These are phyloP conservation scores for Ophiosphaerella herpotricha DNA, from an alignment of 2,329 filamentous ascomycete genomes.

Conservation along the genomic window DNA sequence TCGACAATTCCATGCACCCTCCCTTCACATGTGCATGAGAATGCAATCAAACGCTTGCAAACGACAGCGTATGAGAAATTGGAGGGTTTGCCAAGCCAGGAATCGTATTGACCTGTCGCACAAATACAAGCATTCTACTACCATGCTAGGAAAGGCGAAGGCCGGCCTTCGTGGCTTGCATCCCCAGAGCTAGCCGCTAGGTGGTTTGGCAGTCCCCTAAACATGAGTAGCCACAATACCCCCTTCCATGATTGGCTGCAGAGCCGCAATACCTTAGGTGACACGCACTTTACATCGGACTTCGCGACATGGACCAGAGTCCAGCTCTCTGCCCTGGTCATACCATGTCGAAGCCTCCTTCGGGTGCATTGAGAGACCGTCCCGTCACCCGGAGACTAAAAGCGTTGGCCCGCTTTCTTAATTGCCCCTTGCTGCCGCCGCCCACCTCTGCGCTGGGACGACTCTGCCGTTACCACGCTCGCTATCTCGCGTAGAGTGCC, in stretches of 20 bases:
- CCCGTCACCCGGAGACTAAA: conserved; percentile 18
- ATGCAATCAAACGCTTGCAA: conserved; percentile 17
- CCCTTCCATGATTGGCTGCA: conserved; percentile 6
- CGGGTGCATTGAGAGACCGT: conserved; percentile 13
- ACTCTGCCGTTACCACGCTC: conserved; percentile 21
- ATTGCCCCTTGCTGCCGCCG: conserved; percentile 24
- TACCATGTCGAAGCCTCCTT: conserved; percentile 12
- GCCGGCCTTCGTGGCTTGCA: conserved; percentile 19
- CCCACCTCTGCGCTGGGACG: conserved; percentile 17
- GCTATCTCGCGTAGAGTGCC: conserved; percentile 24
- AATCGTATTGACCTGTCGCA: conserved; percentile 4
- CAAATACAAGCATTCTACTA: conserved; percentile 26
- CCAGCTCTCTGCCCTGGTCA: conserved; percentile 18
- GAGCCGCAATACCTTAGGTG: background rate
- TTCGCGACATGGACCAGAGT: conserved; percentile 12
- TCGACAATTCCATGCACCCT: background rate
- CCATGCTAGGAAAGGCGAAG: conserved; percentile 19
- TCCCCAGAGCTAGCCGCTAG: conserved; percentile 16
- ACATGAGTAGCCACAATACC: conserved; percentile 8
- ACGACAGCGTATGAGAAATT: conserved; percentile 6
- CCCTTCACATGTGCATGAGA: conserved; percentile 11
- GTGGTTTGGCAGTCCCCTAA: conserved; percentile 7
- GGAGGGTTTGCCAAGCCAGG: too few relatives aligned
- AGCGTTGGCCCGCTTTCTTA: conserved; percentile 25
- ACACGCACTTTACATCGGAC: conserved; percentile 12